Conservation (phyloP, 2,329 filamentous ascomycete species). For the Capronia epimyces region DNA sequence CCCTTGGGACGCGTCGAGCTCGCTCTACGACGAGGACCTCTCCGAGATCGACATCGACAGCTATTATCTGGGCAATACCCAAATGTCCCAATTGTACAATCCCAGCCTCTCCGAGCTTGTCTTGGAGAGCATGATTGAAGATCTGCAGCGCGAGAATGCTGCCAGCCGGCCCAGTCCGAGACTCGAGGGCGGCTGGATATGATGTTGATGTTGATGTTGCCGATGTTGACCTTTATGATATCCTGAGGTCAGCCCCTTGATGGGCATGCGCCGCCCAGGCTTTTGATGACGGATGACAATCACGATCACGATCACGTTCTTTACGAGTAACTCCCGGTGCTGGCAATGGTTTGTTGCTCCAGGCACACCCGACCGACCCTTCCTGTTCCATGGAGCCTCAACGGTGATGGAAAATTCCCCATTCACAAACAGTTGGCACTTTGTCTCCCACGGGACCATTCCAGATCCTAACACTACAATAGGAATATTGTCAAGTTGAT, state of each 20-base stretch:
- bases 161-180: background rate
- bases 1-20: conserved; percentile 4
- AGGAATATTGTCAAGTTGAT: too few species aligned
- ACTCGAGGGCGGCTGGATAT: background rate
- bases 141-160: conserved; percentile 11
- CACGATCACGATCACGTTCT: too few species aligned
- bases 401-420: too few species aligned
- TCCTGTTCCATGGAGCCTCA: too few species aligned
- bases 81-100: background rate
- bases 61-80: conserved; percentile 11
- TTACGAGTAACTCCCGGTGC: too few species aligned
- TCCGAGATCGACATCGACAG: conserved; percentile 18
- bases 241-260: background rate
- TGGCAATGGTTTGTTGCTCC: too few species aligned
- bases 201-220: background rate
- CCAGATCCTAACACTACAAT: too few species aligned
- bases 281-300: too few species aligned
- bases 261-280: too few species aligned
- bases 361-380: too few species aligned
- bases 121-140: conserved; percentile 18
- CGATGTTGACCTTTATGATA: background rate
- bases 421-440: too few species aligned
- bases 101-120: conserved; percentile 9
- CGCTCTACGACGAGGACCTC: conserved; percentile 11
- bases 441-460: too few species aligned